A percentile compares a stretch with the other conserved stretches of the same genome.
Conservation (phyloP, 2,329 filamentous ascomycete genomes). For the Fusarium sp. region DNA sequence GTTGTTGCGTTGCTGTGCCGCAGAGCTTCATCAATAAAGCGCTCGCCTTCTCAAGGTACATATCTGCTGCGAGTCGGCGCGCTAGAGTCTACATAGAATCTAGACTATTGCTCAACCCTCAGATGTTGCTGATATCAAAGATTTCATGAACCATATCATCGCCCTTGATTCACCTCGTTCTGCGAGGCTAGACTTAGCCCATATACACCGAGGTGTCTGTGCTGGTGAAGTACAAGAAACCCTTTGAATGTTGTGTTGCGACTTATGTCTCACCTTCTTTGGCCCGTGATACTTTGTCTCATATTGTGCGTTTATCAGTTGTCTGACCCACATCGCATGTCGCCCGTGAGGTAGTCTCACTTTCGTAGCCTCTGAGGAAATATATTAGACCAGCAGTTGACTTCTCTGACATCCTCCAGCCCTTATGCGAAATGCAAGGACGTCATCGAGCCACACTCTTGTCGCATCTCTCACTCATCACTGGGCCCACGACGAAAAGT, state of each 20-base stretch:
- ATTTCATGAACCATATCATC: background rate
- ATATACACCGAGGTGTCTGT: slow-evolving; percentile 26
- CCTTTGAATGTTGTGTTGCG: slow-evolving; percentile 29
- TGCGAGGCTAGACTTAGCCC: slow-evolving; percentile 14
- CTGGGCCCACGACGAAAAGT: background rate
- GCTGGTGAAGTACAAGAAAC: slow-evolving; percentile 16
- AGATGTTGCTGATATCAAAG: background rate
- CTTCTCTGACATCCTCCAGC: slow-evolving; percentile 25
- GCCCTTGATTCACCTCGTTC: slow-evolving; percentile 11
- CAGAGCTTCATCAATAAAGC: slow-evolving; percentile 10
- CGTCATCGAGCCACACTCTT: slow-evolving; percentile 14
- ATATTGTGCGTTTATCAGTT: slow-evolving; percentile 31
- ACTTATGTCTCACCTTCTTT: slow-evolving; percentile 37
- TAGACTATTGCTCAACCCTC: background rate
- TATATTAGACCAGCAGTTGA: background rate
- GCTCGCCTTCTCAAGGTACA: slow-evolving; percentile 1
- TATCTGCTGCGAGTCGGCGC: background rate
- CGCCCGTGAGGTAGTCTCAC: slow-evolving; percentile 30
- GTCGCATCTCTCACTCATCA: slow-evolving; percentile 2
- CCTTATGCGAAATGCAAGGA: slow-evolving; percentile 8
- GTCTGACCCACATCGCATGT: slow-evolving; percentile 40
- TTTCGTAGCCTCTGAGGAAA: slow-evolving; percentile 25
- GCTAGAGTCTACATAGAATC: background rate
- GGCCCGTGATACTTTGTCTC: slow-evolving; percentile 40
- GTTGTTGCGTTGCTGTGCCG: slow-evolving; percentile 32